These are phyloP conservation scores for Spergularia marina DNA, from an alignment of 148 eudicot genomes.

Conservation along the genomic window DNA sequence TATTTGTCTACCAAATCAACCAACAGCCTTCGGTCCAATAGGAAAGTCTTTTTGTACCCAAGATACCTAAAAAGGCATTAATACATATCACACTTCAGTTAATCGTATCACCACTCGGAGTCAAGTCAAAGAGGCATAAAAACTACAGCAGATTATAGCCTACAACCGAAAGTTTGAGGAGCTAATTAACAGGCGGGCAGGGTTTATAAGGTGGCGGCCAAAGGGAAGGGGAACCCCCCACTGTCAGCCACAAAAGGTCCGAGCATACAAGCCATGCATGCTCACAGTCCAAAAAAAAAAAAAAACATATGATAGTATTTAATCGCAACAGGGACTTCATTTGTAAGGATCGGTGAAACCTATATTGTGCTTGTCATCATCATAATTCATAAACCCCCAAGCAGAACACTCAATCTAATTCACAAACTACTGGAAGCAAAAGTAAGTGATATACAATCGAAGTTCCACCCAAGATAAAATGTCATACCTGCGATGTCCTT, in stretches of 20 bases:
- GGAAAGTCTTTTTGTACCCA: conserved; percentile 81
- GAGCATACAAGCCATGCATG: conserved; percentile 9
- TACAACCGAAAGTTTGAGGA: not conserved
- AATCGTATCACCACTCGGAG: conserved; percentile 1
- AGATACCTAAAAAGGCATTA: conserved; percentile 56
- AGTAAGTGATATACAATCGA: not conserved
- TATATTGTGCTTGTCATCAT: not conserved
- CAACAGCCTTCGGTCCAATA: conserved; percentile 65
- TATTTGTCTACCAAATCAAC: conserved; percentile 88
- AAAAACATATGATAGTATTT: not conserved
- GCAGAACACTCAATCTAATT: not conserved
- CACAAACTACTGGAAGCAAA: not conserved
- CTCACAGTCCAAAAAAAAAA: not conserved
- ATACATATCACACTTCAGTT: not conserved
- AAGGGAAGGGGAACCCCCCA: not conserved
- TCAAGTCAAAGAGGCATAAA: not conserved
- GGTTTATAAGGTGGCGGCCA: too few species aligned
- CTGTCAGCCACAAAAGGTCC: not conserved
- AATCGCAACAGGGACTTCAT: not conserved
- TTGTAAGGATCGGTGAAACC: not conserved
- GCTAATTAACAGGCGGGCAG: not conserved
- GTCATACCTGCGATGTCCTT: conserved; percentile 78
- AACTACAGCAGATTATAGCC: not conserved
- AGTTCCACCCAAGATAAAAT: not conserved
- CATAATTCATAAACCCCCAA: not conserved